Base-by-base conservation (phyloP, 2,329 filamentous ascomycete species). In the Paecilomyces variotii region DNA sequence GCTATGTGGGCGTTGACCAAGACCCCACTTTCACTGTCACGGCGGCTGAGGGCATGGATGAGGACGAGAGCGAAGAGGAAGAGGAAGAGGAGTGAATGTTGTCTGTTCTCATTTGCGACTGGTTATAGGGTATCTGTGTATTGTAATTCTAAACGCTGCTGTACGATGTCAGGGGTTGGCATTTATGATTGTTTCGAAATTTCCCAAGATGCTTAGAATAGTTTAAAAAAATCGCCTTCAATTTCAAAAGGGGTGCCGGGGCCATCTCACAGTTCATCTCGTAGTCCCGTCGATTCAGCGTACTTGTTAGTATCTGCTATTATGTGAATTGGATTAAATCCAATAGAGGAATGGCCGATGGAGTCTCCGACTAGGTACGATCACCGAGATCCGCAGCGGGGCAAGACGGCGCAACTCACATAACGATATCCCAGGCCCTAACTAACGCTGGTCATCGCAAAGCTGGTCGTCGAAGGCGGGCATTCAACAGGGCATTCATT, bases 1-100 rank as follows among this genome's bases (percentile, higher is more conserved):
- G 90, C 74, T 99, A 99, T 74, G 84, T 97, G 35, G 94, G 94
- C 27, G 91, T 99, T 56, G 95, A 99, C 77, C 94, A 99, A 77
- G 95, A 96, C 70, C 90, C 92, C 57, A 85, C 86, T 4, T 97
- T 99, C 73, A 87, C 84, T 58, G 86, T 99, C 52, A 87, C 84
- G 56, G 94, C 89, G 28, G 90, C 87, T 1, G 94, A 99, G 75
- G 91, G 91, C 4, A 95, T 94, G 90, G 94, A 97, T 59, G 90
- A 97, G 69, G 92, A 96, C 73, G 88, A 90, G 53, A 90, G 92
- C 0, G 90, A 94, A 52, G 90, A 92, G 25, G 88, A 92, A 25
- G 88, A 90, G 9, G 87, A 88, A 10, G 87, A 88, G 26, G 84
- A 87, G 65, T 70, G 64, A 67, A 64, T 54, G 51, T 45, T 11